These are phyloP conservation scores for Verruconis gallopava DNA, from an alignment of 2,329 filamentous ascomycete genomes.

Conservation along the genomic window DNA sequence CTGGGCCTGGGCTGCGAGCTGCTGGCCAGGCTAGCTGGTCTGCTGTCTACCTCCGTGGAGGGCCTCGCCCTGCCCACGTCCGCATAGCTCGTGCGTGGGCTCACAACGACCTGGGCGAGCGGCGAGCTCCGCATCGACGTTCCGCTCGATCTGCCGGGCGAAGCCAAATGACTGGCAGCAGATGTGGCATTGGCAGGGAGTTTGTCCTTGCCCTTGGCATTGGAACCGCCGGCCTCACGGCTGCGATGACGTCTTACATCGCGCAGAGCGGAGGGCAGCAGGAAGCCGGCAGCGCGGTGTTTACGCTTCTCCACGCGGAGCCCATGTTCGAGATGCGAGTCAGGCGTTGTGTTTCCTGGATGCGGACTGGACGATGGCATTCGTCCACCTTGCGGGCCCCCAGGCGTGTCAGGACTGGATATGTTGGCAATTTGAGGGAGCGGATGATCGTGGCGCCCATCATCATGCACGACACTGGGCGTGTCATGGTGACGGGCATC, in stretches of 20 bases:
- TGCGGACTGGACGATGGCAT: not conserved
- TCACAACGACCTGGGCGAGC: conserved; percentile 7
- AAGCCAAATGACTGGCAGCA: not conserved
- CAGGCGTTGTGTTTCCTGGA: not conserved
- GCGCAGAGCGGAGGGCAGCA: conserved; percentile 7
- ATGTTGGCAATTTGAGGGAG: too few species aligned
- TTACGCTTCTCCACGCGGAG: conserved; percentile 3
- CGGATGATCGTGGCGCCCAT: too few species aligned
- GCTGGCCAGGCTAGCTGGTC: not conserved
- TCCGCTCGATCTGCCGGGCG: not conserved
- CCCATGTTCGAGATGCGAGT: not conserved
- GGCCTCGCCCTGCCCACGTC: not conserved
- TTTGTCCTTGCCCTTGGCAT: conserved; percentile 2
- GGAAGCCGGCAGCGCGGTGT: conserved; percentile 6
- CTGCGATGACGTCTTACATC: not conserved
- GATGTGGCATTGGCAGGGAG: conserved; percentile 3
- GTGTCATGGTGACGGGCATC: too few species aligned
- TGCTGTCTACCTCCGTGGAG: not conserved
- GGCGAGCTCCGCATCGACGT: conserved; percentile 8
- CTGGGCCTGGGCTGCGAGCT: conserved; percentile 2
- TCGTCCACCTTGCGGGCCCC: too few species aligned
- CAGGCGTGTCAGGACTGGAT: too few species aligned
- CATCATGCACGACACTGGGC: too few species aligned
- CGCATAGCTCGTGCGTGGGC: conserved; percentile 1
- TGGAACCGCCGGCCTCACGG: not conserved